These are phyloP conservation scores for Hysterium pulicare DNA, from an alignment of 2,329 filamentous ascomycete genomes.

Conservation along the genomic window DNA sequence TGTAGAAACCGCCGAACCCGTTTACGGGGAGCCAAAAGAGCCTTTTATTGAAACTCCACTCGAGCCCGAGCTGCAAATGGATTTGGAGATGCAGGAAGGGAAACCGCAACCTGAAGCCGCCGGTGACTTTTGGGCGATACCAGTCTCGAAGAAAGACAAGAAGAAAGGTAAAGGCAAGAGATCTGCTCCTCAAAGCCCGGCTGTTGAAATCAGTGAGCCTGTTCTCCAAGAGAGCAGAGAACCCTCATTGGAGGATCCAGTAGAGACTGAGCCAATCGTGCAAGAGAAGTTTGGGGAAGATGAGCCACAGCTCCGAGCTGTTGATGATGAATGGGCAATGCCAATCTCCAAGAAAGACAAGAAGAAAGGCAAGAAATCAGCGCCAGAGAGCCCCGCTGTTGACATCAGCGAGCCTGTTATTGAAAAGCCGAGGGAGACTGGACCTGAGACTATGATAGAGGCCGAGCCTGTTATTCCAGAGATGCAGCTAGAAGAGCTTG, in stretches of 20 bases:
- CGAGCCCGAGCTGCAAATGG: too few relatives aligned
- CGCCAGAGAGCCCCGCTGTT: background rate
- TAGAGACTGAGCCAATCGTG: too few relatives aligned
- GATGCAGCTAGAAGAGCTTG: background rate
- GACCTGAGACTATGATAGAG: background rate
- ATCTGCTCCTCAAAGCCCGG: background rate
- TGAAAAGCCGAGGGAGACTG: background rate
- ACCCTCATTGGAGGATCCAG: too few relatives aligned
- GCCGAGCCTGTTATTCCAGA: background rate
- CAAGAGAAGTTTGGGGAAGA: too few relatives aligned
- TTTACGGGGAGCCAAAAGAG: too few relatives aligned
- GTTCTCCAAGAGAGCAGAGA: background rate
- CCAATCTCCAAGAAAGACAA: conserved; percentile 19
- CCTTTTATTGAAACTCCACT: too few relatives aligned
- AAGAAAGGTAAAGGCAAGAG: conserved; percentile 18
- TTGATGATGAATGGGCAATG: conserved; percentile 2
- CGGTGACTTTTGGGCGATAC: conserved; percentile 1
- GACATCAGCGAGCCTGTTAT: background rate
- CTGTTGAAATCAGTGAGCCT: background rate
- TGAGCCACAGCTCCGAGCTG: background rate
- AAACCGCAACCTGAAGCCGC: background rate
- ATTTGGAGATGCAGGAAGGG: too few relatives aligned
- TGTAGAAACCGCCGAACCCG: background rate
- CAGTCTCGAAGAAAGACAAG: conserved; percentile 18
- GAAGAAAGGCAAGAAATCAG: conserved; percentile 6